A percentile compares a stretch with the other conserved stretches of the same genome.
These are phyloP conservation scores for Scheffersomyces illinoinensis DNA, from an alignment of 1,139 yeast genomes.

Conservation along the genomic window DNA sequence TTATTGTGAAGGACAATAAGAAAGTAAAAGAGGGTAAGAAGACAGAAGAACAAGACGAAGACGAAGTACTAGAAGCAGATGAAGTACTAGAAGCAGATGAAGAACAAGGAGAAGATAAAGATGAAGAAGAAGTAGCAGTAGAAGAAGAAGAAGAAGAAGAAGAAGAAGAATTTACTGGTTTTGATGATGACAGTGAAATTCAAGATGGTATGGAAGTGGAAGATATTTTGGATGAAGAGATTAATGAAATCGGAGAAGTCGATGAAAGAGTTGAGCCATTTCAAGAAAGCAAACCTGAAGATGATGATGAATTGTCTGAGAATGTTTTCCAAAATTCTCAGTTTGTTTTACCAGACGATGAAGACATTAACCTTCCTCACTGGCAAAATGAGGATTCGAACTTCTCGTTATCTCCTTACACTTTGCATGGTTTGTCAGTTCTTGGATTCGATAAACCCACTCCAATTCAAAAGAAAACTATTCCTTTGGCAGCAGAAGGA, in stretches of 20 bases:
- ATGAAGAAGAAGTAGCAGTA: constrained; percentile 15
- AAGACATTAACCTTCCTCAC: constrained; percentile 50
- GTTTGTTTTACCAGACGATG: constrained; percentile 40
- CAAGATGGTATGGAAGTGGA: constrained; percentile 8
- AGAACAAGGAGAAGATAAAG: constrained; percentile 7
- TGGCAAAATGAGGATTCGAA: constrained; percentile 46
- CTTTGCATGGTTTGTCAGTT: constrained; percentile 58
- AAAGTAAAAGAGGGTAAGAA: constrained; percentile 12
- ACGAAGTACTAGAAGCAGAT: constrained; percentile 5
- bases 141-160: constrained; percentile 15
- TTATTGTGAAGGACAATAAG: constrained; percentile 51
- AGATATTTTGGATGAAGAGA: constrained; percentile 11
- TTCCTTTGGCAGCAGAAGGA: constrained; percentile 73
- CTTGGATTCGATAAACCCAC: constrained; percentile 75
- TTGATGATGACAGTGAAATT: constrained; percentile 6
- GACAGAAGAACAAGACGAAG: constrained; percentile 8
- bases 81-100: constrained; percentile 10
- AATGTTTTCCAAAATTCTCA: constrained; percentile 26
- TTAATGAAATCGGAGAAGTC: constrained; percentile 9
- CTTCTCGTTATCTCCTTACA: constrained; percentile 48
- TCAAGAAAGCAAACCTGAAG: constrained; percentile 8
- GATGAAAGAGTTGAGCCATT: background rate
- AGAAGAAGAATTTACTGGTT: background rate
- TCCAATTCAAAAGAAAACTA: constrained; percentile 74
- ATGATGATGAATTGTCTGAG: constrained; percentile 16